Percentiles rank a stretch among this genome's conserved stretches.
phyloP scores from a whole-genome alignment of 495 filamentous ascomycete genomes.

The Penicillium subrubescens region DNA sequence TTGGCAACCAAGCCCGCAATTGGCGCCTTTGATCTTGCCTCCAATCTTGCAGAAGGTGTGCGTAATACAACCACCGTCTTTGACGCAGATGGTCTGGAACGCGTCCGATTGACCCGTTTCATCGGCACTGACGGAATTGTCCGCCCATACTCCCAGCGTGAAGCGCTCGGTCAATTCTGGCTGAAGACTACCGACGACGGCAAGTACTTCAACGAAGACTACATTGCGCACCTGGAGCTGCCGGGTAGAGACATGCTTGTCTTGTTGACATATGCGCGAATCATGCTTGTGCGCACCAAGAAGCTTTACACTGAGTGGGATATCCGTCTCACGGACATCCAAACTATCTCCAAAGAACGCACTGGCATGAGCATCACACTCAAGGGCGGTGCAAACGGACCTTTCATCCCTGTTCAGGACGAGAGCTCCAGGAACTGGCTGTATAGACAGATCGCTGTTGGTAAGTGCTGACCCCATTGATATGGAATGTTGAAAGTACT shows the following conservation, averaged over 20 bases:
- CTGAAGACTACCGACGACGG: constrained; percentile 96
- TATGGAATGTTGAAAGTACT: constrained; percentile 4
- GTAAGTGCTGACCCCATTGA: constrained; percentile 27
- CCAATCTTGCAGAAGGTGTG: constrained; percentile 93
- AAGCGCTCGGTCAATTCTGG: constrained; percentile 97
- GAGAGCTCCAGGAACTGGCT: constrained; percentile 88
- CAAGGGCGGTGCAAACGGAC: constrained; percentile 88
- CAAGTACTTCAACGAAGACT: constrained; percentile 95
- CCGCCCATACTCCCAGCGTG: constrained; percentile 91
- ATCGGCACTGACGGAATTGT: constrained; percentile 91
- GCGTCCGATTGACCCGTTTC: constrained; percentile 88
- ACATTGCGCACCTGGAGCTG: constrained; percentile 94
- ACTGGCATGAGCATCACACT: constrained; percentile 89
- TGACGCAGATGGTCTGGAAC: constrained; percentile 89
- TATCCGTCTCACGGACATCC: constrained; percentile 89
- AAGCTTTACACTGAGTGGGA: constrained; percentile 91
- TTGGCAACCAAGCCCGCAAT: constrained; percentile 95
- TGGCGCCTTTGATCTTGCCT: constrained; percentile 94
- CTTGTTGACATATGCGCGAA: constrained; percentile 89
- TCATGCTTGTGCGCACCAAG: constrained; percentile 86
- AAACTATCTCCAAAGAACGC: constrained; percentile 94
- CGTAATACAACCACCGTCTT: constrained; percentile 99
- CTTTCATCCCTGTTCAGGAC: constrained; percentile 90
- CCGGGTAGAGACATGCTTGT: constrained; percentile 88
- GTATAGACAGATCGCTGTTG: constrained; percentile 69